Conservation (phyloP, 257 asterid genomes). For the Solanum raphanifolium region DNA sequence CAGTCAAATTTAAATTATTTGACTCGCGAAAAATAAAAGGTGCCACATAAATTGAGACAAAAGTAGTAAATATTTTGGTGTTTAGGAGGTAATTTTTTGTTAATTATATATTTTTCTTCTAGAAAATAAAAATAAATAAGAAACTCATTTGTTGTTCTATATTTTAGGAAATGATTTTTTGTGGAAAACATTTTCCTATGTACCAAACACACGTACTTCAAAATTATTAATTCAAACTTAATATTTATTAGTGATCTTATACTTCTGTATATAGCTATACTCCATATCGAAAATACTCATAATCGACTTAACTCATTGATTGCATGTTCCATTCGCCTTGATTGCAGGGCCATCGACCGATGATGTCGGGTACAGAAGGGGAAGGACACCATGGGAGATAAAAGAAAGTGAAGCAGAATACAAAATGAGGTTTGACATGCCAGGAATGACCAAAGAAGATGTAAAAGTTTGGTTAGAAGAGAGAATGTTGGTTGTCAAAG, state of each 20-base stretch:
- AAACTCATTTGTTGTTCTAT: too few species aligned
- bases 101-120: too few species aligned
- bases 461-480: conserved; percentile 69
- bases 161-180: neutral
- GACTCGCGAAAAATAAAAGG: neutral
- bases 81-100: neutral
- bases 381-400: conserved; percentile 77
- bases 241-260: too few species aligned
- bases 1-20: too few species aligned
- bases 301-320: neutral
- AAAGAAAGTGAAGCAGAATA: conserved; percentile 50
- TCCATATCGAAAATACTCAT: neutral
- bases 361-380: conserved; percentile 28
- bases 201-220: neutral
- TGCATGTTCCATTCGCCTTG: neutral
- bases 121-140: neutral
- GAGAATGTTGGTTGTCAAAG: conserved; percentile 53
- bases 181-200: neutral
- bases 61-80: too few species aligned
- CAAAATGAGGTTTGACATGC: conserved; percentile 74
- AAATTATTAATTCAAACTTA: too few species aligned
- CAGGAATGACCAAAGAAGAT: conserved; percentile 64
- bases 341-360: neutral
- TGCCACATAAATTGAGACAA: too few species aligned
- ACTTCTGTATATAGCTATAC: neutral